These are phyloP conservation scores for Aspergillus ruber DNA, from an alignment of 2,329 filamentous ascomycete genomes.

Conservation along the genomic window DNA sequence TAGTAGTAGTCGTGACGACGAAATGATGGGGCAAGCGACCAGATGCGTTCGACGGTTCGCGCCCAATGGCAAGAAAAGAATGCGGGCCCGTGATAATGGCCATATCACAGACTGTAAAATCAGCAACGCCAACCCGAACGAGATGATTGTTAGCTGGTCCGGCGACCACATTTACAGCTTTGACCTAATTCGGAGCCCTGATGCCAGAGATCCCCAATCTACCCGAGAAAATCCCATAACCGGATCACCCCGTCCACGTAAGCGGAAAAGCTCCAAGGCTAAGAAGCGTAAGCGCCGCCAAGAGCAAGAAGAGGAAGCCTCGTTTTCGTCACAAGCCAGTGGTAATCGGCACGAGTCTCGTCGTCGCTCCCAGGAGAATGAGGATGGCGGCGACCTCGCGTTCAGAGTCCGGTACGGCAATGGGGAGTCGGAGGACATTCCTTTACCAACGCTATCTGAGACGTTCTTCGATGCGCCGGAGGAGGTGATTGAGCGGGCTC, in stretches of 20 bases:
- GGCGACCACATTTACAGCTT: constrained; percentile 62
- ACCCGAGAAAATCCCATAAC: constrained; percentile 19
- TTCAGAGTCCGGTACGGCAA: constrained; percentile 55
- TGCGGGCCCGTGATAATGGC: constrained; percentile 45
- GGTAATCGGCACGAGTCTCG: constrained; percentile 43
- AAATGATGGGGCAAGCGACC: constrained; percentile 53
- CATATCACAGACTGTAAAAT: constrained; percentile 68
- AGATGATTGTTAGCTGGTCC: constrained; percentile 63
- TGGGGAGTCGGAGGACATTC: constrained; percentile 54
- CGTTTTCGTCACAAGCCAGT: constrained; percentile 37
- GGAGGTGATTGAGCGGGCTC: constrained; percentile 32
- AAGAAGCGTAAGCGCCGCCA: constrained; percentile 52
- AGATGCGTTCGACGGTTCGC: constrained; percentile 62
- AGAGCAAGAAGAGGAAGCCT: constrained; percentile 35
- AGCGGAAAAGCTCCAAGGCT: constrained; percentile 31
- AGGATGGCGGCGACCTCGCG: constrained; percentile 41
- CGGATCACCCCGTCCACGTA: constrained; percentile 20
- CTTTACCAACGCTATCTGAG: constrained; percentile 35
- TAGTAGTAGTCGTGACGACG: constrained; percentile 44
- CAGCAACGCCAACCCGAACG: constrained; percentile 61
- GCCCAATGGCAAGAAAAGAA: constrained; percentile 50
- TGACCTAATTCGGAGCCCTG: constrained; percentile 54
- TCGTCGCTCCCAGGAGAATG: constrained; percentile 38
- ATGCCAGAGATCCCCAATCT: constrained; percentile 42
- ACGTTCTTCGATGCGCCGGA: constrained; percentile 22